Conservation (phyloP, 2,329 filamentous ascomycete genomes). For the Hypomyces perniciosus region DNA sequence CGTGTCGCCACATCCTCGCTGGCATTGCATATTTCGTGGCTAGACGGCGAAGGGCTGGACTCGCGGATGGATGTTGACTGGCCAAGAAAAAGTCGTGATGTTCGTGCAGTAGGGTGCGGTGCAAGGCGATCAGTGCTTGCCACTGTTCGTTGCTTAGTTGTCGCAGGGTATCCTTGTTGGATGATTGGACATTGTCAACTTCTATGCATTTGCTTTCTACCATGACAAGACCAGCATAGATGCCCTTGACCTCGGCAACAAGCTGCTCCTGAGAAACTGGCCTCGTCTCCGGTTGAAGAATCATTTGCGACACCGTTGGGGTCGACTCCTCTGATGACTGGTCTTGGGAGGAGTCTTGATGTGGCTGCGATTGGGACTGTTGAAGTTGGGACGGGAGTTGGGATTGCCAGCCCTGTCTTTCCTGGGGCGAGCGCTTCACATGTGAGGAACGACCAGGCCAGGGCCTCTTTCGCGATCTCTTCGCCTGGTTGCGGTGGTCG, state of each 20-base stretch:
- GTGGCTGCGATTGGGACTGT: too few species aligned
- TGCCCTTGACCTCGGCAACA: conserved; percentile 71
- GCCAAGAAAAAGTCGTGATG: conserved; percentile 82
- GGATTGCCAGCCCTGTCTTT: too few species aligned
- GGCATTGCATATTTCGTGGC: conserved; percentile 85
- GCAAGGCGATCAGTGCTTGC: conserved; percentile 74
- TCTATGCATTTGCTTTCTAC: conserved; percentile 83
- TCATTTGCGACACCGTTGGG: background rate
- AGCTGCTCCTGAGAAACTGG: conserved; percentile 71
- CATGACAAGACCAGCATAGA: conserved; percentile 75
- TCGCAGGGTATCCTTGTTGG: conserved; percentile 13
- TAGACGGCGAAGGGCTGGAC: conserved; percentile 56
- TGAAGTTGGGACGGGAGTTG: too few species aligned
- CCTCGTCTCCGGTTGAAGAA: conserved; percentile 50
- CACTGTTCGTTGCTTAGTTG: conserved; percentile 64
- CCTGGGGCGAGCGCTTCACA: too few species aligned
- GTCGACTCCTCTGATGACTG: too few species aligned
- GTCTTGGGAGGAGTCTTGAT: background rate
- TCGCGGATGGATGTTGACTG: conserved; percentile 75
- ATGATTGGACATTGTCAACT: conserved; percentile 45
- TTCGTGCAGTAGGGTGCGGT: conserved; percentile 72
- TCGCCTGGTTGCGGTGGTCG: too few species aligned
- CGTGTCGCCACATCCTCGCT: conserved; percentile 85
- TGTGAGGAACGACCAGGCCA: too few species aligned
- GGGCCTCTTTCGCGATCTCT: too few species aligned